These are phyloP conservation scores for Phallus indusiatus DNA, from an alignment of 768 basidiomycete species.

Conservation along the genomic window DNA sequence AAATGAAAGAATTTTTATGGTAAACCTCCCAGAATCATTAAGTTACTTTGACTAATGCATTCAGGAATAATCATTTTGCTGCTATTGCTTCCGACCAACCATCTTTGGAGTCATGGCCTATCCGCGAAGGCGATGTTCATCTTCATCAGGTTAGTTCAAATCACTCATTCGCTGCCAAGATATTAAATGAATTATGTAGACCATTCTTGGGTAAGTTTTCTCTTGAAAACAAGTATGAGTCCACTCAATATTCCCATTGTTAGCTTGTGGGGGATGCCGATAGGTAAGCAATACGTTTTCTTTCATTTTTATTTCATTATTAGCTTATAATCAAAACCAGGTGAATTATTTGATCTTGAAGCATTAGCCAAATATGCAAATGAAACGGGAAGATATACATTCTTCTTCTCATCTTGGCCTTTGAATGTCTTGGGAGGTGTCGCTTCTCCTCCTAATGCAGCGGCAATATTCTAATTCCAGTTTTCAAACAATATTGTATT, in stretches of 20 bases:
- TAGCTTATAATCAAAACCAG: constrained; percentile 20
- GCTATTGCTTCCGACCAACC: constrained; percentile 63
- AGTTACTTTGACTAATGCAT: neutral
- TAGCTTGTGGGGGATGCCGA: constrained; percentile 67
- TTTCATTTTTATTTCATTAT: too few relatives aligned
- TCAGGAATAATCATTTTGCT: constrained; percentile 66
- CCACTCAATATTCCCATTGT: neutral
- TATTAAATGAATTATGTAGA: constrained; percentile 26
- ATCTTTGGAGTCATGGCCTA: constrained; percentile 41
- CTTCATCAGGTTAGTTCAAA: neutral
- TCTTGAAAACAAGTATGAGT: neutral
- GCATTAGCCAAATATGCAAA: constrained; percentile 46
- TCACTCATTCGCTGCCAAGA: neutral
- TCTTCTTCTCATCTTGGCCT: constrained; percentile 73
- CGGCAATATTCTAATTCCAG: constrained; percentile 32
- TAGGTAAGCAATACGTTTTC: constrained; percentile 31
- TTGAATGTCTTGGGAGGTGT: constrained; percentile 61
- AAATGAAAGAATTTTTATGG: constrained; percentile 4
- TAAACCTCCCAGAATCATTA: neutral
- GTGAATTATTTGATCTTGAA: constrained; percentile 68
- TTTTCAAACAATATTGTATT: neutral
- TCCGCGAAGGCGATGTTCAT: neutral
- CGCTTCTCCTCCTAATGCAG: constrained; percentile 64
- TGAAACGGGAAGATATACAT: constrained; percentile 52
- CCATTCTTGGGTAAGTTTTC: constrained; percentile 47